Base-by-base conservation (phyloP, 169 alveolate genomes). In the Condylostoma magnum region DNA sequence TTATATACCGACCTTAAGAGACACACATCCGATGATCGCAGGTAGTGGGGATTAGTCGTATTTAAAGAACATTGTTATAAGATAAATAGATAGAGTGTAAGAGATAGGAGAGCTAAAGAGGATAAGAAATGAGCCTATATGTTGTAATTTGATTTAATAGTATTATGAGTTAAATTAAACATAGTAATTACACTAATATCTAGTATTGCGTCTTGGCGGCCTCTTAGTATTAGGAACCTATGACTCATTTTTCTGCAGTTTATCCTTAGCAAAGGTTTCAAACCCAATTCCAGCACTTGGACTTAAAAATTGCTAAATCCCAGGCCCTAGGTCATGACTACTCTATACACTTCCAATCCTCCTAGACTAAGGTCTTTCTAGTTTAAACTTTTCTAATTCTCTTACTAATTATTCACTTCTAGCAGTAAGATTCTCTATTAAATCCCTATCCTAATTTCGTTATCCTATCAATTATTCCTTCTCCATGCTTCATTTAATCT, bases 401-500 rank as follows among this genome's bases (percentile, higher is more conserved):
- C 91, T 85, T 15, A 86, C 65, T 6, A 87, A 44, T 2, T 18
- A 20, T 69, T 91, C 96, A 46, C 78, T 85, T 56, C 77, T 87
- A 60, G 78, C 83, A 69, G 83, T 92, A 25, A 86, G 56, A 48
- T 80, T 80, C 2, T 76, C 68, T 28, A 78, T 51, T 41, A 69
- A 52, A 22, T 87, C 94, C 60, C 76, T 34, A 31, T 80, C 80
- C 47, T 88, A 93, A 53, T 78, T 73, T 52, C 74, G 77, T 67
- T 85, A 41, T 36, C 55, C 76, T 3, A 70, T 41, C 15, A 88
- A 51, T 50, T 86, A 80, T 63, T 88, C 93, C 69, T 82, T 81
- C 54, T 91, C 96, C 6, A 85, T 74, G 34, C 77, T 79, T 93
- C 96, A 91, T 74, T 88, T 91, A 2, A 94, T 94, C 75, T 90